Evolutionary conservation across 176 grass and related monocot species (phyloP).

Genomic region (Phoenix roebelenii): DNA sequence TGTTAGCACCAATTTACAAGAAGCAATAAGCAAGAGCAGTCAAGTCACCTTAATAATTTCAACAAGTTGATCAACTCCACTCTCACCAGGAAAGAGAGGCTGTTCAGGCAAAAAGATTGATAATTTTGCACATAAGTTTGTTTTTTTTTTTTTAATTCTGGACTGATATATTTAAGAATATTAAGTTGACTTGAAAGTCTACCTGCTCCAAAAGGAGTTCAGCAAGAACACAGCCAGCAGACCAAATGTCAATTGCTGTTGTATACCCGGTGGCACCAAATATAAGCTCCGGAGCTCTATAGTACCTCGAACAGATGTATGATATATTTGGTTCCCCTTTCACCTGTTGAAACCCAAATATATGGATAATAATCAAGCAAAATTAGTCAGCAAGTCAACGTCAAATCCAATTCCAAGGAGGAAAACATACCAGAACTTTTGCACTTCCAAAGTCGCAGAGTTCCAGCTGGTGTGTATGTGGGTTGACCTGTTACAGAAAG

Average conservation of each 20-base stretch:
- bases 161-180: background rate
- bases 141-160: background rate
- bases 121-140: too few relatives aligned
- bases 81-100: slow-evolving; percentile 70
- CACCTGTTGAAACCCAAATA: slow-evolving; percentile 34
- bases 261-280: slow-evolving; percentile 76
- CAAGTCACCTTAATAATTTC: slow-evolving; percentile 70
- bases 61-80: slow-evolving; percentile 69
- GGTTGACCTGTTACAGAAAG: slow-evolving; percentile 49
- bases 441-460: slow-evolving; percentile 70
- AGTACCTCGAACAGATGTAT: slow-evolving; percentile 74
- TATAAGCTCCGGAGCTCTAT: slow-evolving; percentile 69
- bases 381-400: background rate
- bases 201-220: slow-evolving; percentile 66
- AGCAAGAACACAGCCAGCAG: slow-evolving; percentile 59
- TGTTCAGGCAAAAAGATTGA: slow-evolving; percentile 11
- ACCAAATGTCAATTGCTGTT: slow-evolving; percentile 74
- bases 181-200: background rate
- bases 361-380: background rate
- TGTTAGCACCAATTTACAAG: background rate
- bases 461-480: slow-evolving; percentile 70
- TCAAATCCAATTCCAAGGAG: background rate
- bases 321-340: slow-evolving; percentile 72
- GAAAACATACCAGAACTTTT: slow-evolving; percentile 61
- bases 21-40: background rate